Percentiles rank a stretch among this genome's conserved stretches.
These are phyloP conservation scores for Quercus ilex DNA, from an alignment of 306 rosid genomes.

Conservation along the genomic window DNA sequence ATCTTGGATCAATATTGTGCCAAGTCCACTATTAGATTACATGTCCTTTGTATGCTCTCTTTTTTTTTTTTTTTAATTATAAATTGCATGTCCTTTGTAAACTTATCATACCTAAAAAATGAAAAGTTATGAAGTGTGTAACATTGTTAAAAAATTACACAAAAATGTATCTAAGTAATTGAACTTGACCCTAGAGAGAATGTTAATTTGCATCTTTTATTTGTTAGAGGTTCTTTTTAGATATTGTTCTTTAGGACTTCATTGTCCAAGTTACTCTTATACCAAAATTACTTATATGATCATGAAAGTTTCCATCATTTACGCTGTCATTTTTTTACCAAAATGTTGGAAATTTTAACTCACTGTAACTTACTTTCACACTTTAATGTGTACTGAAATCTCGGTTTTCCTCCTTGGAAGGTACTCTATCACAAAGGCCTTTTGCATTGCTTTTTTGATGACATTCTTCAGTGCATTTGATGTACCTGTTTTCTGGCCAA, in stretches of 20 bases:
- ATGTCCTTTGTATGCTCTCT: no score
- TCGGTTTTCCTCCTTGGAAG: slow-evolving; percentile 38
- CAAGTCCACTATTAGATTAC: no score
- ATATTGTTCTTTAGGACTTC: not conserved
- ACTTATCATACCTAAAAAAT: no score
- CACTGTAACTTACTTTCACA: not conserved
- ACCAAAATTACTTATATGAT: not conserved
- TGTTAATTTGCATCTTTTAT: no score
- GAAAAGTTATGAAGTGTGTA: no score
- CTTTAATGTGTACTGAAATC: slow-evolving; percentile 16
- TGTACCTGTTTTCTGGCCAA: slow-evolving; percentile 97
- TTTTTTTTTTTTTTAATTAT: no score
- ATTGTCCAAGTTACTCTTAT: not conserved
- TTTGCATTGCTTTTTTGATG: slow-evolving; percentile 83
- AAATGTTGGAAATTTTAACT: not conserved
- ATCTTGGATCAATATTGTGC: no score
- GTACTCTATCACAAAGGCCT: slow-evolving; percentile 91
- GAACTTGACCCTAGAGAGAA: no score
- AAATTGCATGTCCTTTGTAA: no score
- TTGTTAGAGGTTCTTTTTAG: not conserved
- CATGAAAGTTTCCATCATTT: not conserved
- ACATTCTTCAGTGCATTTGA: slow-evolving; percentile 69
- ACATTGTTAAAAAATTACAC: no score
- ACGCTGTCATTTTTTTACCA: not conserved
- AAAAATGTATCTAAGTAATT: no score